Percentiles rank a stretch among this genome's conserved stretches.
Evolutionary conservation across 1,284 basidiomycete genomes (phyloP).

Genomic region (Cutaneotrichosporon cutaneum): DNA sequence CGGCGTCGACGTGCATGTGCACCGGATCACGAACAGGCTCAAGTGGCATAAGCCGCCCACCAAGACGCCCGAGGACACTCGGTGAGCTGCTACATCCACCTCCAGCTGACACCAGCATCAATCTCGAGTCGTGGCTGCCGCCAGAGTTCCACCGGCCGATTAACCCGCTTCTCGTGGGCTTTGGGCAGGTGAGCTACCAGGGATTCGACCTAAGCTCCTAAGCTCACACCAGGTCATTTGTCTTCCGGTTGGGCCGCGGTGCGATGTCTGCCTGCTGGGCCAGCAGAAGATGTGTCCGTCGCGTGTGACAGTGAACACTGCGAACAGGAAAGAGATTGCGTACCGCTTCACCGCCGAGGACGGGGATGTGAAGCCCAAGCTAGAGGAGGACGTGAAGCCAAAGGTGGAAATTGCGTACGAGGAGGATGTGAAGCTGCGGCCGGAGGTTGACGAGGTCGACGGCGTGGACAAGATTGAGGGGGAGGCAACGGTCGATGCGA

Average conservation of each 20-base stretch:
- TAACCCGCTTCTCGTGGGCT: slow-evolving; percentile 85
- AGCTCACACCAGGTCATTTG: slow-evolving; percentile 60
- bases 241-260: slow-evolving; percentile 75
- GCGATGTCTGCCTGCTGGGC: slow-evolving; percentile 65
- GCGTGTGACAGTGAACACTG: slow-evolving; percentile 42
- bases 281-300: slow-evolving; percentile 53
- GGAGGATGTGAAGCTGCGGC: neutral
- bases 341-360: slow-evolving; percentile 53
- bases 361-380: neutral
- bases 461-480: neutral
- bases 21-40: slow-evolving; percentile 86
- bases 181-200: slow-evolving; percentile 64
- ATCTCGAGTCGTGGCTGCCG: slow-evolving; percentile 88
- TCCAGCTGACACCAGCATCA: slow-evolving; percentile 60
- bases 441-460: neutral
- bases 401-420: slow-evolving; percentile 55
- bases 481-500: neutral
- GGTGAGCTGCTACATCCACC: slow-evolving; percentile 53
- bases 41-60: slow-evolving; percentile 86
- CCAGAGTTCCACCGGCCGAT: slow-evolving; percentile 73
- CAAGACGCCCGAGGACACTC: slow-evolving; percentile 81
- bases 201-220: too few species aligned
- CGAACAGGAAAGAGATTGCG: slow-evolving; percentile 45
- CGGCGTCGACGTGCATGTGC: slow-evolving; percentile 94
- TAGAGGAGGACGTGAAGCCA: slow-evolving; percentile 22